These are phyloP conservation scores for Cicer pinnatifidum DNA, from an alignment of 306 rosid species.

Conservation along the genomic window DNA sequence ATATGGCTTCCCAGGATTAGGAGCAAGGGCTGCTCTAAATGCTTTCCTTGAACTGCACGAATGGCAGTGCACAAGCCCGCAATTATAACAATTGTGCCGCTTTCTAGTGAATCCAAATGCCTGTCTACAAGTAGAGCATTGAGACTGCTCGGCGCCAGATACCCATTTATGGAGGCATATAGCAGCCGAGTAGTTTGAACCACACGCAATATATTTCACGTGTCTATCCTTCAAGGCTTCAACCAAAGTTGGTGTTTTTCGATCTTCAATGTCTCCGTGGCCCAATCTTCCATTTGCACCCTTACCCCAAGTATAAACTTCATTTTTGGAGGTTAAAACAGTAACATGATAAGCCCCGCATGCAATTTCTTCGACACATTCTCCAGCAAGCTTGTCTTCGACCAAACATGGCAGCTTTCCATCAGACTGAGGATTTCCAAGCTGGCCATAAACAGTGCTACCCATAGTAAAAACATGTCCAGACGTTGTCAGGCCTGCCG, in stretches of 20 bases:
- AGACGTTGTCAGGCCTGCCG: conserved; percentile 86
- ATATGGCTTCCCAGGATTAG: conserved; percentile 82
- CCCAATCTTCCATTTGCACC: conserved; percentile 99
- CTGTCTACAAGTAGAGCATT: conserved; percentile 97
- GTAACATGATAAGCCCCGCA: conserved; percentile 97
- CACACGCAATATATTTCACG: conserved; percentile 89
- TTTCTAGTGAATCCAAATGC: conserved; percentile 96
- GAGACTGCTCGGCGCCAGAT: conserved; percentile 96
- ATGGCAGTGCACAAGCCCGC: conserved; percentile 99
- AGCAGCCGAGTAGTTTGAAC: conserved; percentile 89
- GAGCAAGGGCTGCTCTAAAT: conserved; percentile 89
- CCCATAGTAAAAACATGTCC: conserved; percentile 96
- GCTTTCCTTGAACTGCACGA: conserved; percentile 96
- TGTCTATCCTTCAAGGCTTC: conserved; percentile 92
- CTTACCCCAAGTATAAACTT: conserved; percentile 98
- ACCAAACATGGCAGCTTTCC: conserved; percentile 89
- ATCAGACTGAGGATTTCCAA: conserved; percentile 86
- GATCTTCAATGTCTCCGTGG: conserved; percentile 95
- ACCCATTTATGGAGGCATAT: conserved; percentile 98
- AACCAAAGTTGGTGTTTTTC: conserved; percentile 80
- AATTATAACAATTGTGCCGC: conserved; percentile 97
- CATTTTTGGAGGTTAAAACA: conserved; percentile 79
- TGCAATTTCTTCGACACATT: conserved; percentile 79
- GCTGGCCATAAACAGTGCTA: conserved; percentile 97
- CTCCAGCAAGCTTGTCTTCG: conserved; percentile 81